Base-by-base conservation (phyloP, 805 yeast species). In the Pichia sporocuriosa region DNA sequence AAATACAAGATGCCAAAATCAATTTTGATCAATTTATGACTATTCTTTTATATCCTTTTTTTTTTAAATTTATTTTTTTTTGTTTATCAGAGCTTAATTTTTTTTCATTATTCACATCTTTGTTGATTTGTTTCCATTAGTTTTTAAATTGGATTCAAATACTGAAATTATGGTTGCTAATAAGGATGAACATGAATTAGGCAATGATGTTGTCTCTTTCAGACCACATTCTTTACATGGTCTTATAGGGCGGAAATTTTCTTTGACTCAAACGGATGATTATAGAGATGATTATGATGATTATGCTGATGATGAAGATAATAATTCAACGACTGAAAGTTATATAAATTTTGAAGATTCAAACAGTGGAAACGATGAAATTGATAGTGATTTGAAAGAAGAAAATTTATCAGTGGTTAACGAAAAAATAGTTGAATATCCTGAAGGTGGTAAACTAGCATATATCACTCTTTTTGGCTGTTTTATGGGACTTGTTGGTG, bases 401-500 rank as follows among this genome's bases (percentile, higher is more conserved):
- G n/a, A n/a, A n/a, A n/a, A n/a, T n/a, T n/a, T n/a, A n/a, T n/a
- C n/a, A 1, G 30, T 48, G 12, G 6, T 9, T 3, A 55, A 47
- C 12, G 50, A 43, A 20, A 27, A 44, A 15, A 30, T 32, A 3
- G 23, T 46, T 12, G 49, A 46, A 17, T 70, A 65, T 48, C 84
- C 83, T 0, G 84, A 81, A 47, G 86, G 86, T 19, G 87, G 87
- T 0, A 44, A 57, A 35, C 54, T 57, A 40, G 85, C 65, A 8
- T 55, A 54, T 35, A 26, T 51, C 3, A 71, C 71, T 4, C 64
- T 69, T 0, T 44, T 73, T n/a, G 83, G 82, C 3, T 69, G 80
- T 0, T 75, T 77, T 52, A 57, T 76, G 27, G 84, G 85, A 3
- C 61, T 77, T 46, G 56, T 75, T 6, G 71, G 74, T 32, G 67